A percentile compares a stretch with the other conserved stretches of the same genome.
Conservation (phyloP, 306 rosid species). For the Leucaena leucocephala region DNA sequence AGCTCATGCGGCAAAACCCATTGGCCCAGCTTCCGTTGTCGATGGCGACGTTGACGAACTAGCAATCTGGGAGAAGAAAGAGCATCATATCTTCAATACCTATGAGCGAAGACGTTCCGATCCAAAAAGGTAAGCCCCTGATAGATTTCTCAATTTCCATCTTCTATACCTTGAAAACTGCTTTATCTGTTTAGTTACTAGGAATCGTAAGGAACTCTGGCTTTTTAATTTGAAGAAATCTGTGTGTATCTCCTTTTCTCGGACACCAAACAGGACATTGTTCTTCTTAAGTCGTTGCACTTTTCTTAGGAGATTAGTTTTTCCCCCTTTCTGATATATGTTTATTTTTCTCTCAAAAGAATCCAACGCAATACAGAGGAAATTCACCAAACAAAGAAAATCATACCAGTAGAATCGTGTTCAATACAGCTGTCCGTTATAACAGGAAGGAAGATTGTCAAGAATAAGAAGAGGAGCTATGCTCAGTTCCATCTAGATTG, state of each 20-base stretch:
- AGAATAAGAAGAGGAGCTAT: slow-evolving; percentile 85
- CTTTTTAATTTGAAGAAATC: not conserved
- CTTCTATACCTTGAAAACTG: not conserved
- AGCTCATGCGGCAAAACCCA: slow-evolving; percentile 29
- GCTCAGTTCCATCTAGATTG: slow-evolving; percentile 79
- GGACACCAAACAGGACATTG: not conserved
- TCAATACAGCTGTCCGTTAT: slow-evolving; percentile 1
- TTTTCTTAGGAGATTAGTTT: not conserved
- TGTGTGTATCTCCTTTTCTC: not conserved
- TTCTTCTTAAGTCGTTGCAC: not conserved
- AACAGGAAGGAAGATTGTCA: slow-evolving; percentile 43
- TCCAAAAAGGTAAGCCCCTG: slow-evolving; percentile 37
- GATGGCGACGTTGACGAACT: slow-evolving; percentile 39
- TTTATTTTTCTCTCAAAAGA: slow-evolving; percentile 10
- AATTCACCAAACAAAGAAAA: slow-evolving; percentile 2
- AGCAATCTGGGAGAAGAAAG: slow-evolving; percentile 62
- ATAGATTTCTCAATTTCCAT: not conserved
- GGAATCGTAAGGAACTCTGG: not conserved
- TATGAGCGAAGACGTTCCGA: slow-evolving; percentile 53
- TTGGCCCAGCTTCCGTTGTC: slow-evolving; percentile 21
- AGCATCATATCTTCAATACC: slow-evolving; percentile 47
- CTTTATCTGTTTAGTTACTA: not conserved
- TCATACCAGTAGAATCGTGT: not conserved
- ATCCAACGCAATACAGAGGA: not conserved
- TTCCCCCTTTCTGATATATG: not conserved